A percentile compares a stretch with the other conserved stretches of the same genome.
Evolutionary conservation across 2,329 filamentous ascomycete genomes (phyloP).

Genomic region (Intubia oerlemansii): DNA sequence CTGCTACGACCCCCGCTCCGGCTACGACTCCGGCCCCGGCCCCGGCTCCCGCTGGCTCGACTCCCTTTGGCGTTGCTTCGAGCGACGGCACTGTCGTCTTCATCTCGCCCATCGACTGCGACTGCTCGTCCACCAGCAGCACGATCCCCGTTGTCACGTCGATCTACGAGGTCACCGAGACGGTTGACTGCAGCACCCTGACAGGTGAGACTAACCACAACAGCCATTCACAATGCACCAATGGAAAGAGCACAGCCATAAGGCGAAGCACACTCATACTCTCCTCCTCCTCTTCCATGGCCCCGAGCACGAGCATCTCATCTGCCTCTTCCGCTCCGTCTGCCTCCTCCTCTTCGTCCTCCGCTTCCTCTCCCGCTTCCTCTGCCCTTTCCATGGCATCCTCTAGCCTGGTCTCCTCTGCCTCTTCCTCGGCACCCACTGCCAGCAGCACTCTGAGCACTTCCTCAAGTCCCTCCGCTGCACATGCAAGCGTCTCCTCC

Average conservation of each 20-base stretch:
- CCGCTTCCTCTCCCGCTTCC: neutral
- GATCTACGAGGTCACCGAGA: slow-evolving; percentile 2
- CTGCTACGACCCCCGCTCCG: neutral
- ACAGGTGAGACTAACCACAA: slow-evolving; percentile 7
- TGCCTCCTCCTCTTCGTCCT: neutral
- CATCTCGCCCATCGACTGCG: slow-evolving; percentile 7
- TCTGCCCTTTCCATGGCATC: too few species aligned
- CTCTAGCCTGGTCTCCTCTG: neutral
- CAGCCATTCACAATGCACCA: slow-evolving; percentile 1
- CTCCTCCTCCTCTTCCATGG: neutral
- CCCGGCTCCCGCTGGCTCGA: neutral
- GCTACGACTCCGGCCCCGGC: too few species aligned
- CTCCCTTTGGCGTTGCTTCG: neutral
- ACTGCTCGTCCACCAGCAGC: slow-evolving; percentile 5
- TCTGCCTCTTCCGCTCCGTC: neutral
- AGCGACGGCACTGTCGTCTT: slow-evolving; percentile 4
- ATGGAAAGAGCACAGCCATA: neutral
- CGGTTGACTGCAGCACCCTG: slow-evolving; percentile 4
- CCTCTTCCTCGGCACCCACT: neutral
- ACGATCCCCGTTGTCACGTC: slow-evolving; percentile 1
- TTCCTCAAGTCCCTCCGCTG: neutral
- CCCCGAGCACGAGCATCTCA: slow-evolving; percentile 1
- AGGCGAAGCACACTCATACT: neutral
- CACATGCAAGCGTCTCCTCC: too few species aligned
- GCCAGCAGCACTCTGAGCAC: neutral